phyloP scores from a whole-genome alignment of 306 rosid genomes.

The Amphicarpaea edgeworthii region DNA sequence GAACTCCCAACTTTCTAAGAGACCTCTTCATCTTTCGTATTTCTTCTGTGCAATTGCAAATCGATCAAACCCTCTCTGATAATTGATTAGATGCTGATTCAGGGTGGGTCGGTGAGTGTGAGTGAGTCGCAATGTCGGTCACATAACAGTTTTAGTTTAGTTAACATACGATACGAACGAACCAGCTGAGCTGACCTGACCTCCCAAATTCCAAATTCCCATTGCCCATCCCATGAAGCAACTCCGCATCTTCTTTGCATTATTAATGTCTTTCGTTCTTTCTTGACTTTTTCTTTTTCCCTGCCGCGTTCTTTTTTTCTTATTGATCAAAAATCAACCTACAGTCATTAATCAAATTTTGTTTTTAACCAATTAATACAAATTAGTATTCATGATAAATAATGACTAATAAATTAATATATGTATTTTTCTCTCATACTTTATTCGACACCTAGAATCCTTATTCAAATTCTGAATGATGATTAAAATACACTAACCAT shows the following conservation, averaged over 20 bases:
- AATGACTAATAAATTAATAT: too few species aligned
- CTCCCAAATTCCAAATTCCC: not conserved
- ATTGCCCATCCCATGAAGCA: not conserved
- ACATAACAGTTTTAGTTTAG: not conserved
- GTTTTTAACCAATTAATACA: too few species aligned
- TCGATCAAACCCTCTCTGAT: not conserved
- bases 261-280: not conserved
- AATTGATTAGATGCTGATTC: not conserved
- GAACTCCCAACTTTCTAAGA: constrained; percentile 70
- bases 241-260: not conserved
- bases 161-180: too few species aligned
- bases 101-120: not conserved
- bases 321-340: too few species aligned
- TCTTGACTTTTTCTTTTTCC: not conserved
- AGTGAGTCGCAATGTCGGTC: not conserved
- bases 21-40: constrained; percentile 58
- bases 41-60: too few species aligned
- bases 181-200: not conserved
- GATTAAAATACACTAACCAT: too few species aligned
- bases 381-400: too few species aligned
- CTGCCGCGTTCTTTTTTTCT: not conserved
- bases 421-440: too few species aligned
- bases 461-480: too few species aligned
- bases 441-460: too few species aligned
- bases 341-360: too few species aligned